Evolutionary conservation across 1,139 yeast species (phyloP).

Genomic region (Kodamaea plutei): DNA sequence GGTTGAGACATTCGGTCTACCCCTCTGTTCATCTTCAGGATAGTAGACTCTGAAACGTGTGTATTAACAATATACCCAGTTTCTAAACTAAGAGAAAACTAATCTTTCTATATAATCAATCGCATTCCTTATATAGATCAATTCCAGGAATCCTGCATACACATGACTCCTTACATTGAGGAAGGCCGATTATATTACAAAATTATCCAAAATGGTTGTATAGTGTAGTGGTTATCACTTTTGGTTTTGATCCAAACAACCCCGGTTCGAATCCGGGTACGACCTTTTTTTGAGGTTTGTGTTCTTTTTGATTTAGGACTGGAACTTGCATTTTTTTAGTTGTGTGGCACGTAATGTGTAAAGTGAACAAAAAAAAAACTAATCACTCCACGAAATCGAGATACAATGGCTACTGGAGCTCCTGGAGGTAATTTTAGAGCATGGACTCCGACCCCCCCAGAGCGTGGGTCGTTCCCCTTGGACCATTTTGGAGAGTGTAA

Average conservation of each 20-base stretch:
- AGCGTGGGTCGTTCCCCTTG: conserved; percentile 91
- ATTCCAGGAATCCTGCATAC: too few species aligned
- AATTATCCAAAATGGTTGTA: conserved; percentile 40
- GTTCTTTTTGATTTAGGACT: background rate
- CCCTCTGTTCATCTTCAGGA: too few species aligned
- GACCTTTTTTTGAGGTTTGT: conserved; percentile 48
- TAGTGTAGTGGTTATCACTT: conserved; percentile 51
- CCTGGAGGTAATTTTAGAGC: conserved; percentile 45
- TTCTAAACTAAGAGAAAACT: too few species aligned
- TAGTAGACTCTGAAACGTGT: too few species aligned
- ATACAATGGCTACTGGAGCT: conserved; percentile 17
- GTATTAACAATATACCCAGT: too few species aligned
- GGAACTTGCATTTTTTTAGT: background rate
- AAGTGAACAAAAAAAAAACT: background rate
- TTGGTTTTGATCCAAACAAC: conserved; percentile 68
- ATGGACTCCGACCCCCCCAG: conserved; percentile 89
- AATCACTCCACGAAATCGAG: too few species aligned
- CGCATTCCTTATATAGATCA: too few species aligned
- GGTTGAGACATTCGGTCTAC: too few species aligned
- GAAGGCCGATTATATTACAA: too few species aligned
- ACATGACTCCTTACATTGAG: too few species aligned
- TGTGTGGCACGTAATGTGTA: too few species aligned
- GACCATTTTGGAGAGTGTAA: conserved; percentile 91
- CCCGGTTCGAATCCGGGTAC: conserved; percentile 96
- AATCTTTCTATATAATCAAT: too few species aligned